phyloP scores from a whole-genome alignment of 1,284 basidiomycete species.

The Ganoderma sp. region DNA sequence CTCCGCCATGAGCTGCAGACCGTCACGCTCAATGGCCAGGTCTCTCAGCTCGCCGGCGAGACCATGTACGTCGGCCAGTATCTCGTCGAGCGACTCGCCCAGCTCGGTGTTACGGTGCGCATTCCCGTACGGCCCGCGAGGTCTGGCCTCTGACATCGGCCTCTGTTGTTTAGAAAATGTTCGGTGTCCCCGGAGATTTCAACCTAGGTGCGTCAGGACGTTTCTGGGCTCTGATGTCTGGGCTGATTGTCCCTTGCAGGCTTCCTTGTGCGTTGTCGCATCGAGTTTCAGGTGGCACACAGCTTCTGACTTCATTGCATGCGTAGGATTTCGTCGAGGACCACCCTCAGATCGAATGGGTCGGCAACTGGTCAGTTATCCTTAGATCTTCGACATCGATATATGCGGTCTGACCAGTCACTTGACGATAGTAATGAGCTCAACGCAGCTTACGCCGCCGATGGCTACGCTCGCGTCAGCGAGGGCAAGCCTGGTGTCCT shows the following conservation, averaged over 20 bases:
- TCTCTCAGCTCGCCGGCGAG: constrained; percentile 44
- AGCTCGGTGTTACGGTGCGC: constrained; percentile 69
- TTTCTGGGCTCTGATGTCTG: background rate
- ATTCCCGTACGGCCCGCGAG: background rate
- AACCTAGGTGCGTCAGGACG: constrained; percentile 66
- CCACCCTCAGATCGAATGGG: constrained; percentile 81
- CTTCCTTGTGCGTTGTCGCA: constrained; percentile 56
- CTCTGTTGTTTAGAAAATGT: constrained; percentile 61
- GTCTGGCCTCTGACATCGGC: background rate
- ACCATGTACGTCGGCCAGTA: constrained; percentile 71
- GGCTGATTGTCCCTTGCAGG: constrained; percentile 31
- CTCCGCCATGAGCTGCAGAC: constrained; percentile 59
- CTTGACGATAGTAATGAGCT: constrained; percentile 72
- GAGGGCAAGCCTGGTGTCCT: constrained; percentile 75
- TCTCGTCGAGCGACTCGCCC: constrained; percentile 71
- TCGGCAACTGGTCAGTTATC: constrained; percentile 78
- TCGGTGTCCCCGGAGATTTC: constrained; percentile 93
- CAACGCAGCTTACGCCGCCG: constrained; percentile 90
- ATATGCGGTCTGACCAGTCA: background rate
- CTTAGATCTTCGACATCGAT: background rate
- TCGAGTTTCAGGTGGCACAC: background rate
- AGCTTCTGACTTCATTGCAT: constrained; percentile 5
- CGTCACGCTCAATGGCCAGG: constrained; percentile 42
- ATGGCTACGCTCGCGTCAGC: constrained; percentile 92
- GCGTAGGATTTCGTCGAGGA: constrained; percentile 85